Conservation (phyloP, 129 eudicot species). For the Chrysanthemum makinoi region DNA sequence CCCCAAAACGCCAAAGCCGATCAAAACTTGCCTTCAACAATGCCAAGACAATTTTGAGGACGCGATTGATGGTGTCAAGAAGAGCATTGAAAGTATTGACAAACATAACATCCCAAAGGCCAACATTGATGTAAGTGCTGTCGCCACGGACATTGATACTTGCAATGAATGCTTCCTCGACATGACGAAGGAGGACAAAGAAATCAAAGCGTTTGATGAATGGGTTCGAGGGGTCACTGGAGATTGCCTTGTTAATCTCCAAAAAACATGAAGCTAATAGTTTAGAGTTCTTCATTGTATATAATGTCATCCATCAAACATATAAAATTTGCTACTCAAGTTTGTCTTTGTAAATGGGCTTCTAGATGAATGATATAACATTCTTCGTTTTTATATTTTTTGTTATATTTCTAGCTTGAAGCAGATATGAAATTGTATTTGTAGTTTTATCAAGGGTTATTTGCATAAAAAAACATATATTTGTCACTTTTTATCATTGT, state of each 20-base stretch:
- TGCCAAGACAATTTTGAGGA: slow-evolving; percentile 34
- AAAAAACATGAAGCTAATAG: slow-evolving; percentile 7
- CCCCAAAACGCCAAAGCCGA: slow-evolving; percentile 17
- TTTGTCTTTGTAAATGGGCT: not conserved
- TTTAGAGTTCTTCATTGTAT: slow-evolving; percentile 5
- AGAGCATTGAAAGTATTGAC: slow-evolving; percentile 24
- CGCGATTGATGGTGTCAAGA: slow-evolving; percentile 36
- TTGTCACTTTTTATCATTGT: too few relatives aligned
- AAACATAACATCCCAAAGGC: slow-evolving; percentile 32
- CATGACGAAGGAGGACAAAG: slow-evolving; percentile 29
- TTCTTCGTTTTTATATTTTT: not conserved
- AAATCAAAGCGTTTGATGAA: slow-evolving; percentile 35
- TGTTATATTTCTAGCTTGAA: not conserved
- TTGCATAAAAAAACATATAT: too few relatives aligned
- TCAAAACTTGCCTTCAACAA: slow-evolving; percentile 28
- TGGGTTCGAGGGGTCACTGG: slow-evolving; percentile 44
- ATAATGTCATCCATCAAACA: not conserved
- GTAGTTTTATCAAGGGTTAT: too few relatives aligned
- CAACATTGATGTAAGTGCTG: slow-evolving; percentile 31
- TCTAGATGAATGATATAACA: not conserved
- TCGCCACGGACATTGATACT: slow-evolving; percentile 33
- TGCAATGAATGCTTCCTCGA: slow-evolving; percentile 38
- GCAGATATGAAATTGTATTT: too few relatives aligned
- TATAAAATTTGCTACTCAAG: slow-evolving; percentile 4
- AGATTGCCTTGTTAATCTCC: slow-evolving; percentile 35